Percentiles rank a stretch among this genome's conserved stretches.
phyloP scores from a whole-genome alignment of 2,329 filamentous ascomycete genomes.

The Ascochyta fabae region DNA sequence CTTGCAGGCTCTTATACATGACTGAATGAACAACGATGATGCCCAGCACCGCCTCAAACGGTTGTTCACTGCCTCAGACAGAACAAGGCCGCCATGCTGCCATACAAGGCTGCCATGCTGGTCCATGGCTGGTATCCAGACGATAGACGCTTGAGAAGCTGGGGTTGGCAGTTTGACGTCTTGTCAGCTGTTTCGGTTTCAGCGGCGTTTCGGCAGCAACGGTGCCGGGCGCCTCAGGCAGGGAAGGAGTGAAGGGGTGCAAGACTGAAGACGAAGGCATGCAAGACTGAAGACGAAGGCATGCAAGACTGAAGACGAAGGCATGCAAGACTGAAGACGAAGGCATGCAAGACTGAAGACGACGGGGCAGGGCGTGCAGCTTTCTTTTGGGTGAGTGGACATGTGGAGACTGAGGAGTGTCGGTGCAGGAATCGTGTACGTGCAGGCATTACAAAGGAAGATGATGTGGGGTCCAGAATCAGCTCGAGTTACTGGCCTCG shows the following conservation, averaged over 20 bases:
- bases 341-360: too few species aligned
- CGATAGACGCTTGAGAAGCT: conserved; percentile 25
- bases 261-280: neutral
- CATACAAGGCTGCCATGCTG: conserved; percentile 16
- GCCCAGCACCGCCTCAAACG: conserved; percentile 25
- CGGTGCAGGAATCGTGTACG: neutral
- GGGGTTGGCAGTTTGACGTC: conserved; percentile 15
- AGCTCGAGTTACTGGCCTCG: neutral
- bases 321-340: neutral
- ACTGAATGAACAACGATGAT: neutral
- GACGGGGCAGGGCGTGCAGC: too few species aligned
- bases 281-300: too few species aligned
- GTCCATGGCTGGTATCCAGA: conserved; percentile 17
- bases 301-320: too few species aligned
- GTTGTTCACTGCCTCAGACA: conserved; percentile 13
- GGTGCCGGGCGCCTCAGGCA: conserved; percentile 24
- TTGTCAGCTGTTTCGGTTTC: conserved; percentile 36
- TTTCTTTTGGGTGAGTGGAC: too few species aligned
- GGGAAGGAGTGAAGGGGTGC: neutral
- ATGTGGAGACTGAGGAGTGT: neutral
- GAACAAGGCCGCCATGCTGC: conserved; percentile 1
- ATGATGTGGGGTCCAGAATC: neutral
- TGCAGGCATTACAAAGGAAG: too few species aligned
- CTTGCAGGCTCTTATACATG: conserved; percentile 23
- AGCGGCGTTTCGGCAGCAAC: conserved; percentile 27